phyloP scores from a whole-genome alignment of 1,139 yeast genomes.

The Waltiozyma sp. region DNA sequence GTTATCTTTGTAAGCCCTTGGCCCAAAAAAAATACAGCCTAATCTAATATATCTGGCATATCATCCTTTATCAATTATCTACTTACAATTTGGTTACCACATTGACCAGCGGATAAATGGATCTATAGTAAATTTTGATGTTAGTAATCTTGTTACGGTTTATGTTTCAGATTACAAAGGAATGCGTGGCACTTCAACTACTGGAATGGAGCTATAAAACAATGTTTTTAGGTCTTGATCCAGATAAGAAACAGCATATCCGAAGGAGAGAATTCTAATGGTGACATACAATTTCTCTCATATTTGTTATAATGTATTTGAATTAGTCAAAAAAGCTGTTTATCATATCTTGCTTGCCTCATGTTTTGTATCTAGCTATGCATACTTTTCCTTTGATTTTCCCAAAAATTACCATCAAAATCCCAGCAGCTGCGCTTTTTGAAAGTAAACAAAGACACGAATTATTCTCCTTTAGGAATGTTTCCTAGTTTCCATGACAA shows the following conservation, averaged over 20 bases:
- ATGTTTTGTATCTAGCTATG: neutral
- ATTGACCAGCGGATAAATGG: slow-evolving; percentile 95
- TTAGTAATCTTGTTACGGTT: slow-evolving; percentile 2
- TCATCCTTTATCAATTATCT: neutral
- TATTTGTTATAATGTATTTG: slow-evolving; percentile 11
- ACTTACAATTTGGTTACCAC: slow-evolving; percentile 96
- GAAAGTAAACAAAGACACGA: neutral
- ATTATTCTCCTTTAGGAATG: neutral
- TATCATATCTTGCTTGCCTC: neutral
- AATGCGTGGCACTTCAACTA: neutral
- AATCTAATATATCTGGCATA: neutral
- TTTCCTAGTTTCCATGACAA: neutral
- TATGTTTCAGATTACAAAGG: neutral
- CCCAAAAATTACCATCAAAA: neutral
- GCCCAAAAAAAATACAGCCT: no score
- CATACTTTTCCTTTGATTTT: neutral
- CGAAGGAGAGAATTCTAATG: neutral
- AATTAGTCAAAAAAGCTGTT: neutral
- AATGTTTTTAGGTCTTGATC: neutral
- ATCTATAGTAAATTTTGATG: slow-evolving; percentile 37
- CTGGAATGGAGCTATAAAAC: no score
- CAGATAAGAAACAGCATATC: neutral
- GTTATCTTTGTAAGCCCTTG: no score
- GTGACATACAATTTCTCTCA: slow-evolving; percentile 52
- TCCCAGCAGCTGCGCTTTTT: neutral